phyloP scores from a whole-genome alignment of 2,329 filamentous ascomycete genomes.

The Microdochium trichocladiopsis region DNA sequence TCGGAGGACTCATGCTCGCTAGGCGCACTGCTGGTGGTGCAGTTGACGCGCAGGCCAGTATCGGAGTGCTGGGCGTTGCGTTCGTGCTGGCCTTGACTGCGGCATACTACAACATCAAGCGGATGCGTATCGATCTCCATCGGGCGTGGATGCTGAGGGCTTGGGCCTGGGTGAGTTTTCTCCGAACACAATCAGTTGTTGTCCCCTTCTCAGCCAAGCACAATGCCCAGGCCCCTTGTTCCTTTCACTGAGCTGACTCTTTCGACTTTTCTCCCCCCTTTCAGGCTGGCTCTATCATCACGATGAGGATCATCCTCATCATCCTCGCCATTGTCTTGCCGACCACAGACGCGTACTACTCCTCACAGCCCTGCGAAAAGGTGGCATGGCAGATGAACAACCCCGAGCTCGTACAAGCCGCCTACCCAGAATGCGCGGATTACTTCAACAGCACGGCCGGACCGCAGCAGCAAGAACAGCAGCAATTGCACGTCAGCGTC shows the following conservation, averaged over 20 bases:
- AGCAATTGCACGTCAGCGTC: too few species aligned
- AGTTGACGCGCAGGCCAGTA: conserved; percentile 36
- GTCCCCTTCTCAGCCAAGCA: not conserved
- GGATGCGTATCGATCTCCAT: conserved; percentile 55
- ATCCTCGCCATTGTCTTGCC: conserved; percentile 30
- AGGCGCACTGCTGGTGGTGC: conserved; percentile 46
- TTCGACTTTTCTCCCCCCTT: not conserved
- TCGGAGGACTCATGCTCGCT: conserved; percentile 45
- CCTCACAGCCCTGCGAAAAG: conserved; percentile 35
- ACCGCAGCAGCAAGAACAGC: too few species aligned
- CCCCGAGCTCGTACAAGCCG: too few species aligned
- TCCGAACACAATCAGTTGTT: not conserved
- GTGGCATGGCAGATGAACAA: conserved; percentile 24
- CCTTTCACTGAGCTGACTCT: not conserved
- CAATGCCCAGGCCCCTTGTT: not conserved
- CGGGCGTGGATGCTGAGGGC: conserved; percentile 57
- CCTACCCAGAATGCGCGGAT: too few species aligned
- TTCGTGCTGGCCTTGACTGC: conserved; percentile 35
- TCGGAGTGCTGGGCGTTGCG: conserved; percentile 34
- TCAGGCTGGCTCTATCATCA: conserved; percentile 42
- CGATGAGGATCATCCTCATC: conserved; percentile 39
- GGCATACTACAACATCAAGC: conserved; percentile 50
- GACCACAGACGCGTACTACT: conserved; percentile 14
- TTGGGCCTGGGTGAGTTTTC: conserved; percentile 27
- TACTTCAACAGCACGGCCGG: too few species aligned